phyloP scores from a whole-genome alignment of 768 basidiomycete species.

The Termitomyces sp. region DNA sequence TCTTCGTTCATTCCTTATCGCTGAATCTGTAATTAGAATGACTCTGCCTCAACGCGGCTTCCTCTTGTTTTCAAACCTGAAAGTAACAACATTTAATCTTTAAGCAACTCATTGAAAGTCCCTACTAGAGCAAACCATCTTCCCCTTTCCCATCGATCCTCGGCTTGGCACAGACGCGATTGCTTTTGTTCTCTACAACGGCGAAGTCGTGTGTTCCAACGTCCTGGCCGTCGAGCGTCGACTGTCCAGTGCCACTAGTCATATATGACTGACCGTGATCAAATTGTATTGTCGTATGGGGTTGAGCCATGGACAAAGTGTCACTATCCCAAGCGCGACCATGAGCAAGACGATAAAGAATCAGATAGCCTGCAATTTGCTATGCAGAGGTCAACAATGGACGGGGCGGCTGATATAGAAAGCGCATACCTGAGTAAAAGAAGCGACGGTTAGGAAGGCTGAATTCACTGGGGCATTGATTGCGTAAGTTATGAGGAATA shows the following conservation, averaged over 20 bases:
- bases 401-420: not conserved
- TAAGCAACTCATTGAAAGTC: too few species aligned
- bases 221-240: not conserved
- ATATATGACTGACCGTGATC: not conserved
- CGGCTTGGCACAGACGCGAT: not conserved
- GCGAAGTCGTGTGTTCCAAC: not conserved
- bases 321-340: constrained; percentile 35
- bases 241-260: not conserved
- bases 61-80: not conserved
- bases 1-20: not conserved
- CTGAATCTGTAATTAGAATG: not conserved
- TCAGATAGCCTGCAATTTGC: constrained; percentile 39
- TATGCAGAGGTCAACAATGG: constrained; percentile 3
- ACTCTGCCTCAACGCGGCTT: not conserved
- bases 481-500: constrained; percentile 40
- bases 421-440: constrained; percentile 31
- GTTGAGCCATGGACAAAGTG: constrained; percentile 13
- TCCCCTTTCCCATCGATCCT: too few species aligned
- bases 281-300: constrained; percentile 10
- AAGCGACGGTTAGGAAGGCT: constrained; percentile 34
- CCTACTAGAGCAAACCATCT: too few species aligned
- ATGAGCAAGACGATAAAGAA: constrained; percentile 37
- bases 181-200: not conserved
- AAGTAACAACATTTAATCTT: too few species aligned
- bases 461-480: constrained; percentile 36